Evolutionary conservation across 192 early-diverging fungal genomes (phyloP), one percentile per base, ranked within the genome.

Genomic region (Backusella circina): DNA sequence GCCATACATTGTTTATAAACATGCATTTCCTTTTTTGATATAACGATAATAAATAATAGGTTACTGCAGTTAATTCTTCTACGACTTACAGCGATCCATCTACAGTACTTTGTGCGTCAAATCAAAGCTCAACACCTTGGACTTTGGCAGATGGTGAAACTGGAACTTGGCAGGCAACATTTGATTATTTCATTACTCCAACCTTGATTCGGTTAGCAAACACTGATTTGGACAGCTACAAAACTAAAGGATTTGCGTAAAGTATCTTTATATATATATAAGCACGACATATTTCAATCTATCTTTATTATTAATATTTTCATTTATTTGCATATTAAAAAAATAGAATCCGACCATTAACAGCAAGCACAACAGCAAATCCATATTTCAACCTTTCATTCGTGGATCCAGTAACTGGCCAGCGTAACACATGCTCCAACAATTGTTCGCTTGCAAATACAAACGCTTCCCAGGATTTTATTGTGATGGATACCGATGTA

Each of bases 381-480:
- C 37, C 69, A 10, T 71, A 71, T 31, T 71, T 71, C 39, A 71
- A 71, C 7, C 69, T 71, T 21, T 44, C 69, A 30, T 71, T 44
- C 8, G 41, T 71, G 12, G 69, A 71, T 23, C 41, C 69, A 13
- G 28, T 71, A 28, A 71, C 69, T 16, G 28, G 28, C 6, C 69
- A 41, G 18, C 37, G 37, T 30, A 26, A 18, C 13, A 30, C 39
- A 28, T 71, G 69, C 7, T 71, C 69, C 12, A 70, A 33, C 13
- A 37, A 71, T 8, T 71, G 69, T 18, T 15, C 35, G 16, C 69
- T 71, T 30, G 16, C 30, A 9, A 37, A 47, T 12, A 61, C 54
- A 4, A 61, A 61, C 9, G 23, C 26, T 23, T 81, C 72, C 35
- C 80, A 84, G 61, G 82, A 83, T 50, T 88, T 84, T 39, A 50